These are phyloP conservation scores for Hepatocystis sp. DNA, from an alignment of 169 alveolate species.

Conservation along the genomic window DNA sequence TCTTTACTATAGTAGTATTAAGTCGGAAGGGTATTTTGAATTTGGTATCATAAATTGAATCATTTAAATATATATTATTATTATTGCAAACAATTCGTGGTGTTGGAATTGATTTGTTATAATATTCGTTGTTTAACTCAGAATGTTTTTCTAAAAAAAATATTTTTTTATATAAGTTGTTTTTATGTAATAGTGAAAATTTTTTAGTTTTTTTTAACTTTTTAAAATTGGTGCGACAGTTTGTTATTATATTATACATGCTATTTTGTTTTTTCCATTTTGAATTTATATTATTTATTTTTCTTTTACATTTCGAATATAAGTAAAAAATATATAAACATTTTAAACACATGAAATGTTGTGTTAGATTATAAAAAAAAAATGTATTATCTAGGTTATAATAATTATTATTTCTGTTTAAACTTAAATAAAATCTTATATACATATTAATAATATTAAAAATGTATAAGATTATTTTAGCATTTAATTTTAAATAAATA, in stretches of 20 bases:
- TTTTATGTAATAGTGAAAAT: background rate
- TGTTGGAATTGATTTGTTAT: slow-evolving; percentile 12
- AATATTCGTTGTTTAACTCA: slow-evolving; percentile 4
- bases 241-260: background rate
- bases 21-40: slow-evolving; percentile 59
- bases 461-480: slow-evolving; percentile 24
- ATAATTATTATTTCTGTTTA: slow-evolving; percentile 44
- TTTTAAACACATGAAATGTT: slow-evolving; percentile 66
- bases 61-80: slow-evolving; percentile 37
- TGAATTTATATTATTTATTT: background rate
- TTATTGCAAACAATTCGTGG: slow-evolving; percentile 28
- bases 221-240: background rate
- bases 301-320: slow-evolving; percentile 36
- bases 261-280: slow-evolving; percentile 3
- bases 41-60: slow-evolving; percentile 22
- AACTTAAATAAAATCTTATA: slow-evolving; percentile 35
- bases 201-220: background rate
- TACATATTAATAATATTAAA: slow-evolving; percentile 48
- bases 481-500: slow-evolving; percentile 36
- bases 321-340: slow-evolving; percentile 58
- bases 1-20: no score
- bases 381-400: slow-evolving; percentile 35
- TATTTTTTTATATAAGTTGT: slow-evolving; percentile 59
- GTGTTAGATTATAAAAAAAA: slow-evolving; percentile 58
- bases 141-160: slow-evolving; percentile 55